These are phyloP conservation scores for Xylaria palmicola DNA, from an alignment of 495 filamentous ascomycete genomes.

Conservation along the genomic window DNA sequence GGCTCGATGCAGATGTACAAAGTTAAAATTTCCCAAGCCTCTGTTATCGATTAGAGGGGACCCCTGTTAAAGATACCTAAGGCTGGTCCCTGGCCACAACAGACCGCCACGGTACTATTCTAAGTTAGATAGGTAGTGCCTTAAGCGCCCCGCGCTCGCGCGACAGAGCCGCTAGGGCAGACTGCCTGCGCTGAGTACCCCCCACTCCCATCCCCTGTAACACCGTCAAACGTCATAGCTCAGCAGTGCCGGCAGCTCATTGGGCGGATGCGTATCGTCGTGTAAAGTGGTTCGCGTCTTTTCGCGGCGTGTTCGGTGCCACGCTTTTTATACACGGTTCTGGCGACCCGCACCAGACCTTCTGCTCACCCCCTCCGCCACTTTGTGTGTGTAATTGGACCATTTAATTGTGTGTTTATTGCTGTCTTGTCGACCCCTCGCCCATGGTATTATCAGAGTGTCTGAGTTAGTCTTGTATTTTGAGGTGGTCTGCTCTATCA, in stretches of 20 bases:
- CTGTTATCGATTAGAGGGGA: constrained; percentile 10
- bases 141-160: not conserved
- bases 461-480: not conserved
- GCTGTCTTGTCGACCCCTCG: not conserved
- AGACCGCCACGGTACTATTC: too few species aligned
- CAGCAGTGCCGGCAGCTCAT: not conserved
- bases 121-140: too few species aligned
- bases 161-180: not conserved
- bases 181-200: too few species aligned
- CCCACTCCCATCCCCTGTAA: too few species aligned
- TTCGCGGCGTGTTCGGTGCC: constrained; percentile 29
- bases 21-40: constrained; percentile 12
- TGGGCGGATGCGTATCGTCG: constrained; percentile 1
- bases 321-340: constrained; percentile 12
- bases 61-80: not conserved
- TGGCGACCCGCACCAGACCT: not conserved
- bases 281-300: constrained; percentile 28
- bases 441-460: not conserved
- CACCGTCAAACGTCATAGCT: constrained; percentile 12
- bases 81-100: too few species aligned
- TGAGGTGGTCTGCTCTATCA: not conserved
- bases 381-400: constrained; percentile 5
- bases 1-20: not conserved
- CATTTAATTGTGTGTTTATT: not conserved
- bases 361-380: constrained; percentile 10